Evolutionary conservation across 176 grass and related monocot genomes (phyloP).

Genomic region (Triticum aestivum): DNA sequence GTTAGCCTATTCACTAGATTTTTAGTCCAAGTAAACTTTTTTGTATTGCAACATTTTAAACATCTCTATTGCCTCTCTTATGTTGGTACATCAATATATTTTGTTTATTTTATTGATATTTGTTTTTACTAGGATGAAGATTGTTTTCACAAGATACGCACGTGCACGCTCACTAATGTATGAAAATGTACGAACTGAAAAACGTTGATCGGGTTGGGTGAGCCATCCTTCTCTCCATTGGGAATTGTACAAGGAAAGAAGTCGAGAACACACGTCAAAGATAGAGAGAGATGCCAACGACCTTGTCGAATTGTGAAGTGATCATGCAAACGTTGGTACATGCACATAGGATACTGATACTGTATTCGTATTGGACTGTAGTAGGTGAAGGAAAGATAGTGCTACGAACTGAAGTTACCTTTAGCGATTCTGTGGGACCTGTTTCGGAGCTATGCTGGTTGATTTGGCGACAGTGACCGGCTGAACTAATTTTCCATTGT

Average conservation of each 20-base stretch:
- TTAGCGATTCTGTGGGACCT: background rate
- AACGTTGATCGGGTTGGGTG: conserved; percentile 1
- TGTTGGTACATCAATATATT: too few relatives aligned
- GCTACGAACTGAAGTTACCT: background rate
- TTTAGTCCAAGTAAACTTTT: too few relatives aligned
- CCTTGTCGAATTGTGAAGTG: background rate
- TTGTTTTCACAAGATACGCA: too few relatives aligned
- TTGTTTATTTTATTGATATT: too few relatives aligned
- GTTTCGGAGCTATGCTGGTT: background rate
- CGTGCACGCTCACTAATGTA: too few relatives aligned
- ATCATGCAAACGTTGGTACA: conserved; percentile 9
- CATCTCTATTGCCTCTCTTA: too few relatives aligned
- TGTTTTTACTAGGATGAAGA: too few relatives aligned
- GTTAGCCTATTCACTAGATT: too few relatives aligned
- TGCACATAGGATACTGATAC: background rate
- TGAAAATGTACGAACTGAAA: background rate
- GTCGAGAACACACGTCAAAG: conserved; percentile 2
- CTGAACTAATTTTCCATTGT: background rate
- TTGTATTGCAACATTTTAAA: too few relatives aligned
- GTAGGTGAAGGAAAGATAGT: conserved; percentile 1
- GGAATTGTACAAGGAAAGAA: conserved; percentile 15
- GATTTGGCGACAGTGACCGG: background rate
- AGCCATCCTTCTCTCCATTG: conserved; percentile 15
- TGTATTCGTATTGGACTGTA: background rate
- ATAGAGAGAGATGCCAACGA: background rate